phyloP scores from a whole-genome alignment of 371 early-diverging fungal genomes.

The Saksenaea vasiformis region DNA sequence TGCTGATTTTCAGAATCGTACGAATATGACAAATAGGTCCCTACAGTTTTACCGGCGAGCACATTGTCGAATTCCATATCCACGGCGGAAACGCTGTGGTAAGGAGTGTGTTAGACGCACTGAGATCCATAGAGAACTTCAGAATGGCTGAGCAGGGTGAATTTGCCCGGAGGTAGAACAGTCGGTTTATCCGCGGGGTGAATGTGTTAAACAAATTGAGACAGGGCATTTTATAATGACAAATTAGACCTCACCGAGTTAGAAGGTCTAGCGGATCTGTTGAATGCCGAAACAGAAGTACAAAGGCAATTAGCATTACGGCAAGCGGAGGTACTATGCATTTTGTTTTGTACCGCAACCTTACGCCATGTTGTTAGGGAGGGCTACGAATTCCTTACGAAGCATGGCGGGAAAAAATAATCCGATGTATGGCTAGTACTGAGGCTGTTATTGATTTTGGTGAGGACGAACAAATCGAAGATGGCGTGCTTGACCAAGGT shows the following conservation, averaged over 20 bases:
- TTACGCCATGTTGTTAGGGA: constrained; percentile 44
- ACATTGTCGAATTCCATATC: constrained; percentile 77
- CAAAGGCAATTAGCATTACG: constrained; percentile 71
- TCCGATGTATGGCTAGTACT: constrained; percentile 64
- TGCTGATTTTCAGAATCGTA: not conserved
- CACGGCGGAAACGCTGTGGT: constrained; percentile 83
- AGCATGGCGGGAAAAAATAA: constrained; percentile 62
- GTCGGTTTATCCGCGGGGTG: not conserved
- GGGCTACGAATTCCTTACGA: constrained; percentile 65
- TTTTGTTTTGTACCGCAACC: too few species aligned
- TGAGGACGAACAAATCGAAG: constrained; percentile 83
- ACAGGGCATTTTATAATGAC: constrained; percentile 76
- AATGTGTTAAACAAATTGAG: not conserved
- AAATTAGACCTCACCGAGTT: constrained; percentile 79
- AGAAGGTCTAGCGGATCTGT: constrained; percentile 79
- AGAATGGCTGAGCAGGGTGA: constrained; percentile 81
- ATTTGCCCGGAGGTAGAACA: constrained; percentile 62
- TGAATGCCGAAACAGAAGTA: constrained; percentile 84
- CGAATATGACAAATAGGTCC: constrained; percentile 48
- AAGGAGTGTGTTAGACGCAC: constrained; percentile 57
- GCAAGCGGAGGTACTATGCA: constrained; percentile 62
- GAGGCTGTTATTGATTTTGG: constrained; percentile 87
- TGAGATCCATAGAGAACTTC: constrained; percentile 47
- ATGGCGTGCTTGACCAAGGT: constrained; percentile 64
- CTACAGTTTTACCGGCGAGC: constrained; percentile 80